Conservation (phyloP, 352 stramenopile genomes). For the Pythium utonaiense region DNA sequence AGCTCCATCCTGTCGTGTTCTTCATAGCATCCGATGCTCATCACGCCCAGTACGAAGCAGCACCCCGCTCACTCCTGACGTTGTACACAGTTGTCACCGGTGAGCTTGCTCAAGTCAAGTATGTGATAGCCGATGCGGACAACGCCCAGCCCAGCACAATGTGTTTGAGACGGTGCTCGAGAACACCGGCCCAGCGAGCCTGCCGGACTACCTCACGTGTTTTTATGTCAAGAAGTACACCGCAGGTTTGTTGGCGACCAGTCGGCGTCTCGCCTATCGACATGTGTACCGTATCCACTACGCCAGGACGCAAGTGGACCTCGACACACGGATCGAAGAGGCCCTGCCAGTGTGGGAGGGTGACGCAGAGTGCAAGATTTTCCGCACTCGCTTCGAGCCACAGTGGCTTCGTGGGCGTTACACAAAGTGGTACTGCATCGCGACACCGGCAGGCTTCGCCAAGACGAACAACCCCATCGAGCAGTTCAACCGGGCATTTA, state of each 20-base stretch:
- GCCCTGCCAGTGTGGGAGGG: not conserved
- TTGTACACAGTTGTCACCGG: not conserved
- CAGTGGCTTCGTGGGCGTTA: slow-evolving; percentile 12
- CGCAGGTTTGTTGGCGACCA: not conserved
- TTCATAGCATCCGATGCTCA: slow-evolving; percentile 19
- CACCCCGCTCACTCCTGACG: not conserved
- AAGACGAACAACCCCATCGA: slow-evolving; percentile 29
- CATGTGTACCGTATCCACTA: slow-evolving; percentile 21
- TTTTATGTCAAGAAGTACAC: slow-evolving; percentile 21
- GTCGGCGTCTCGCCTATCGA: not conserved
- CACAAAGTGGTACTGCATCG: slow-evolving; percentile 13
- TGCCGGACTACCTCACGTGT: slow-evolving; percentile 16
- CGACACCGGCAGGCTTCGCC: slow-evolving; percentile 10
- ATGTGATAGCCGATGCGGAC: slow-evolving; percentile 25
- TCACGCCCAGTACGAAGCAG: slow-evolving; percentile 5
- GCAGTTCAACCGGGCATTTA: slow-evolving; percentile 25
- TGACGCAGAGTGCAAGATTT: not conserved
- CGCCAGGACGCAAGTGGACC: not conserved
- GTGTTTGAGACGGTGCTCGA: slow-evolving; percentile 3
- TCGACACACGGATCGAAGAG: not conserved
- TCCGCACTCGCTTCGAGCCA: not conserved
- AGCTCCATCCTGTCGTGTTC: slow-evolving; percentile 23
- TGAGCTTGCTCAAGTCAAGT: not conserved
- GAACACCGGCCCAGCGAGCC: too few relatives aligned
- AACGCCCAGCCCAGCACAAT: slow-evolving; percentile 22